A percentile compares a stretch with the other conserved stretches of the same genome.
phyloP scores from a whole-genome alignment of 2,329 filamentous ascomycete species.

The Pseudogymnoascus sp. region DNA sequence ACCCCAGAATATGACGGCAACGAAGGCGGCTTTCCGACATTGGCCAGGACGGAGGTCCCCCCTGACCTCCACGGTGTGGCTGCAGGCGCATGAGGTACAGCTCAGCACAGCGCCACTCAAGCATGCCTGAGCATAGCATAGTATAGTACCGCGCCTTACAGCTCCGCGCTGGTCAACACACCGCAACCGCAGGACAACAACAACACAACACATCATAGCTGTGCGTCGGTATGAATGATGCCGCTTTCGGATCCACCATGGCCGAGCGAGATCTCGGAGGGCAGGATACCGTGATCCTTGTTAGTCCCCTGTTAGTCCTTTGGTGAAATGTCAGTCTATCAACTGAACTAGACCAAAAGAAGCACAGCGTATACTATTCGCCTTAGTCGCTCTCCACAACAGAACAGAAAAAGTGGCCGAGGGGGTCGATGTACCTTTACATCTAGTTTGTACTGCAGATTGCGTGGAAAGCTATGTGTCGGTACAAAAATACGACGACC shows the following conservation, averaged over 20 bases:
- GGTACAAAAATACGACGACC: conserved; percentile 1
- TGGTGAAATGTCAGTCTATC: neutral
- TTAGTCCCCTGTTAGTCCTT: neutral
- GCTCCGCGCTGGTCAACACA: neutral
- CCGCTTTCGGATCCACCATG: conserved; percentile 4
- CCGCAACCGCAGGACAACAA: neutral
- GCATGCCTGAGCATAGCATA: neutral
- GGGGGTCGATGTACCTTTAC: neutral
- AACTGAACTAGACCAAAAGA: neutral
- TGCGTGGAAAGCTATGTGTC: neutral
- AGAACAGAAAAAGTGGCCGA: neutral
- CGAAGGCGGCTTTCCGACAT: neutral
- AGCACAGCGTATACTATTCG: neutral
- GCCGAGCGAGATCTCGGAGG: neutral
- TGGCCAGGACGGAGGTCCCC: neutral
- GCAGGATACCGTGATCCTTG: neutral
- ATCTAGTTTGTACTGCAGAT: neutral
- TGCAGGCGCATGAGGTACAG: neutral
- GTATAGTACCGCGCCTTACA: neutral
- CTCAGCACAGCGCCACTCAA: neutral
- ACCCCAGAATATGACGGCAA: neutral
- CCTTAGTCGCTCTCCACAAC: conserved; percentile 5
- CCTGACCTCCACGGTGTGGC: neutral
- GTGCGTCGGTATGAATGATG: neutral
- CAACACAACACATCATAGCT: neutral